phyloP scores from a whole-genome alignment of 2,329 filamentous ascomycete genomes.

The Aciculosporium take region DNA sequence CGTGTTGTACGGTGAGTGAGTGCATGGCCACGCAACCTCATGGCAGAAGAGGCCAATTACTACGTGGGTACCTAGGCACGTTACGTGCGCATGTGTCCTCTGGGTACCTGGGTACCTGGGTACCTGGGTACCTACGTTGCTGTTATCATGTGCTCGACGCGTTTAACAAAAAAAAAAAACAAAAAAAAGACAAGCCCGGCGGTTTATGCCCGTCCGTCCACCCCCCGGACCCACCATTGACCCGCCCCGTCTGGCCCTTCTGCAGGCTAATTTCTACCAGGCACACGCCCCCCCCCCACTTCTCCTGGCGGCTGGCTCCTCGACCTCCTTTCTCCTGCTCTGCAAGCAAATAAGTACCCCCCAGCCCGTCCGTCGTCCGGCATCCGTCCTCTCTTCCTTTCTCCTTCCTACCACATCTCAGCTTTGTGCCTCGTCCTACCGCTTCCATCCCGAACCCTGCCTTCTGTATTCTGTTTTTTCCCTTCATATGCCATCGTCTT shows the following conservation, averaged over 20 bases:
- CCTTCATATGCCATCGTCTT: slow-evolving; percentile 26
- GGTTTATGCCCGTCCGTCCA: not conserved
- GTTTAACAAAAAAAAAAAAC: not conserved
- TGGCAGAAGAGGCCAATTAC: too few relatives aligned
- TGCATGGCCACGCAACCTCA: too few relatives aligned
- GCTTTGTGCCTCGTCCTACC: slow-evolving; percentile 16
- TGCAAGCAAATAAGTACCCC: slow-evolving; percentile 29
- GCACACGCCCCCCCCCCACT: slow-evolving; percentile 4
- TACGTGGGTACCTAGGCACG: too few relatives aligned
- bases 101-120: too few relatives aligned
- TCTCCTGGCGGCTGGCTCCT: slow-evolving; percentile 6
- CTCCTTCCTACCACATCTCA: slow-evolving; percentile 19
- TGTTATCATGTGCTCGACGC: too few relatives aligned
- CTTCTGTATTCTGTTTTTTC: slow-evolving; percentile 22
- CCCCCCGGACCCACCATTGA: not conserved
- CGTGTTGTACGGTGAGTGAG: too few relatives aligned
- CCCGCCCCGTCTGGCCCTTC: not conserved
- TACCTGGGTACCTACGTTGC: too few relatives aligned
- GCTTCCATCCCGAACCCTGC: slow-evolving; percentile 13
- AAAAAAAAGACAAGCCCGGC: not conserved
- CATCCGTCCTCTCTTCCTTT: slow-evolving; percentile 13
- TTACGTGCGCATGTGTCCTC: too few relatives aligned
- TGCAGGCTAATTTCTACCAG: not conserved
- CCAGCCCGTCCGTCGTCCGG: slow-evolving; percentile 18
- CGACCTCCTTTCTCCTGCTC: slow-evolving; percentile 7